Evolutionary conservation across 2,329 filamentous ascomycete genomes (phyloP).

Genomic region (Cadophora gregata): DNA sequence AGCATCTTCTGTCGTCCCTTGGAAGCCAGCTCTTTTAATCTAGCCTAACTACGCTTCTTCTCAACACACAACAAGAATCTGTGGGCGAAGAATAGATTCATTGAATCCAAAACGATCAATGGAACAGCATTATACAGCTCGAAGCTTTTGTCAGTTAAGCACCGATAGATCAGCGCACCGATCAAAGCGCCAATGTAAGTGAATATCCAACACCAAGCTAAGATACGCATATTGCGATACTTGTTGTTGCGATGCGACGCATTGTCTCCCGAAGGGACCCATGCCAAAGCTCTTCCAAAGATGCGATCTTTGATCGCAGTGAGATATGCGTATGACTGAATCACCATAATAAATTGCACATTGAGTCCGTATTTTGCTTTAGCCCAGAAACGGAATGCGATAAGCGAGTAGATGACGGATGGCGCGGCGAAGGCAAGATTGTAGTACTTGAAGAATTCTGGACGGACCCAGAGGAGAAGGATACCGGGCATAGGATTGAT

Average conservation of each 20-base stretch:
- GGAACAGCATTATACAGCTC: constrained; percentile 21
- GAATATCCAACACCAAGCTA: constrained; percentile 24
- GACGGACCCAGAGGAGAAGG: constrained; percentile 22
- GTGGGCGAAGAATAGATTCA: constrained; percentile 26
- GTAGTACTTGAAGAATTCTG: constrained; percentile 27
- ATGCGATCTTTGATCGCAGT: constrained; percentile 24
- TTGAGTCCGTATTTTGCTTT: constrained; percentile 23
- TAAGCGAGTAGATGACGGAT: constrained; percentile 22
- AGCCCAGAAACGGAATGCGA: constrained; percentile 21
- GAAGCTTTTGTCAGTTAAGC: constrained; percentile 15
- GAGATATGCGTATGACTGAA: constrained; percentile 25
- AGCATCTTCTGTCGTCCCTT: background rate
- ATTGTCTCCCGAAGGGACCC: constrained; percentile 24
- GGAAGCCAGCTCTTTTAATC: no score
- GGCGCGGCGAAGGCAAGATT: constrained; percentile 25
- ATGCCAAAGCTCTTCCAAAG: constrained; percentile 20
- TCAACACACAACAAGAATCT: constrained; percentile 22
- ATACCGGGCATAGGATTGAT: constrained; percentile 23
- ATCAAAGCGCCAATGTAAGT: constrained; percentile 18
- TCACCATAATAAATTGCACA: constrained; percentile 26
- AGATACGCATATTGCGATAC: constrained; percentile 24
- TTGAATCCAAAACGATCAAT: constrained; percentile 19
- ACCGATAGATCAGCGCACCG: constrained; percentile 16
- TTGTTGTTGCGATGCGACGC: constrained; percentile 20
- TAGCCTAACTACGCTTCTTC: constrained; percentile 8